phyloP scores from a whole-genome alignment of 495 filamentous ascomycete genomes.

The Penicillium crystallinum region DNA sequence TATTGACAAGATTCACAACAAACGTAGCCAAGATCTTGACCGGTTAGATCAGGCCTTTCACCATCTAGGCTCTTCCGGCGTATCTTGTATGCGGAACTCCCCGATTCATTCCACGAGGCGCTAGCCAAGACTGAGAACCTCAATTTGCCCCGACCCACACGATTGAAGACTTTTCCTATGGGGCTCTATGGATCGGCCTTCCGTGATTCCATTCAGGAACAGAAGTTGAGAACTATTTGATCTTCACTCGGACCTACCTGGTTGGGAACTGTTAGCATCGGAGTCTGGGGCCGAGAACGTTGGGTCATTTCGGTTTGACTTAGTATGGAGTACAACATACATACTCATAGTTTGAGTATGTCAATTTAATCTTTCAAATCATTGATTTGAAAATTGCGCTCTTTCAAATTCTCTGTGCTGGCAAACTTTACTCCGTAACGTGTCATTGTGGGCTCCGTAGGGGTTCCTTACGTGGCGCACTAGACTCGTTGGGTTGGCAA shows the following conservation, averaged over 20 bases:
- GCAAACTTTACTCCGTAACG: too few relatives aligned
- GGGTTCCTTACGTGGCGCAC: too few relatives aligned
- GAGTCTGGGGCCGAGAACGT: background rate
- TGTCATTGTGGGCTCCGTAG: too few relatives aligned
- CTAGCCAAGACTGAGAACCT: background rate
- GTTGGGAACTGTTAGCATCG: background rate
- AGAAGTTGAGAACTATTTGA: background rate
- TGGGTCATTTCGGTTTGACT: too few relatives aligned
- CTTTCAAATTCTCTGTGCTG: too few relatives aligned
- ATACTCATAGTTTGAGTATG: too few relatives aligned
- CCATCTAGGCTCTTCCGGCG: background rate
- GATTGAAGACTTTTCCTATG: background rate
- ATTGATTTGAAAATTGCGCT: too few relatives aligned
- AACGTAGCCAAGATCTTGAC: too few relatives aligned
- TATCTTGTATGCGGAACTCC: background rate
- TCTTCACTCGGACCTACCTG: background rate
- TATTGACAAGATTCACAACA: background rate
- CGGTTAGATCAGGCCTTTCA: background rate
- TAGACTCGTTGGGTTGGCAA: too few relatives aligned
- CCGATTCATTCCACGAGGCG: background rate
- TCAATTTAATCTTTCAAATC: too few relatives aligned
- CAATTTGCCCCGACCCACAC: background rate
- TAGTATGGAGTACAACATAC: too few relatives aligned
- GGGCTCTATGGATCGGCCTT: background rate
- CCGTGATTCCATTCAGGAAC: slow-evolving; percentile 2